Evolutionary conservation across 768 basidiomycete genomes (phyloP).

Genomic region (Rhizopogon vulgaris): DNA sequence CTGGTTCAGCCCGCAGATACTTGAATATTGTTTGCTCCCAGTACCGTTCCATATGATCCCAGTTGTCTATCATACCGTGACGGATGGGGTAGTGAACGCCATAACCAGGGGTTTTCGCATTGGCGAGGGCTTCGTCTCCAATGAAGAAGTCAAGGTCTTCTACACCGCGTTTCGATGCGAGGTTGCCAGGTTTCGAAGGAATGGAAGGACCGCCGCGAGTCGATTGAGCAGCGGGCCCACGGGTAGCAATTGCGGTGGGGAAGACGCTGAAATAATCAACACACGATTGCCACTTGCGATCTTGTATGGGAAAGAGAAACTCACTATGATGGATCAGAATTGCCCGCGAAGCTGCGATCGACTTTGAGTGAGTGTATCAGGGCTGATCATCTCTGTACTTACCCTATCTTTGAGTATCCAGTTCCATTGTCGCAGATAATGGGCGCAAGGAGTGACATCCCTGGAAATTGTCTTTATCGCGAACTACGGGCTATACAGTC

Average conservation of each 20-base stretch:
- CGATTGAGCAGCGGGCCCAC: slow-evolving; percentile 58
- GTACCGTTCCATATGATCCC: slow-evolving; percentile 98
- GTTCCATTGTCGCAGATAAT: slow-evolving; percentile 99
- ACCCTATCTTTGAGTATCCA: slow-evolving; percentile 97
- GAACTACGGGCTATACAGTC: slow-evolving; percentile 4
- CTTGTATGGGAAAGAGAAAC: slow-evolving; percentile 24
- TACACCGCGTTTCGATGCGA: slow-evolving; percentile 94
- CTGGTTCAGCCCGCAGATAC: slow-evolving; percentile 95
- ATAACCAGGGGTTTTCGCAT: slow-evolving; percentile 92
- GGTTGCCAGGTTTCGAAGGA: slow-evolving; percentile 81
- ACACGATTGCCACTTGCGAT: not conserved
- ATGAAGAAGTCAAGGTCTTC: slow-evolving; percentile 99
- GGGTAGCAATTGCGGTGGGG: slow-evolving; percentile 93
- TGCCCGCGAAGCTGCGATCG: slow-evolving; percentile 81
- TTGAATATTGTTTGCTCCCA: slow-evolving; percentile 99
- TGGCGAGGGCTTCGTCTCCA: slow-evolving; percentile 95
- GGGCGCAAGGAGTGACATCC: slow-evolving; percentile 83
- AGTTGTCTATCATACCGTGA: slow-evolving; percentile 97
- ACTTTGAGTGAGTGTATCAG: not conserved
- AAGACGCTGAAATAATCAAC: slow-evolving; percentile 60
- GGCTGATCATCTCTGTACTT: slow-evolving; percentile 18
- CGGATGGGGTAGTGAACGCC: slow-evolving; percentile 94
- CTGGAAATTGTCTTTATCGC: slow-evolving; percentile 8
- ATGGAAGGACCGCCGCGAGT: slow-evolving; percentile 68
- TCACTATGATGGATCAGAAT: slow-evolving; percentile 97